Evolutionary conservation across 345 rosid species (phyloP).

Genomic region (Acer saccharum): DNA sequence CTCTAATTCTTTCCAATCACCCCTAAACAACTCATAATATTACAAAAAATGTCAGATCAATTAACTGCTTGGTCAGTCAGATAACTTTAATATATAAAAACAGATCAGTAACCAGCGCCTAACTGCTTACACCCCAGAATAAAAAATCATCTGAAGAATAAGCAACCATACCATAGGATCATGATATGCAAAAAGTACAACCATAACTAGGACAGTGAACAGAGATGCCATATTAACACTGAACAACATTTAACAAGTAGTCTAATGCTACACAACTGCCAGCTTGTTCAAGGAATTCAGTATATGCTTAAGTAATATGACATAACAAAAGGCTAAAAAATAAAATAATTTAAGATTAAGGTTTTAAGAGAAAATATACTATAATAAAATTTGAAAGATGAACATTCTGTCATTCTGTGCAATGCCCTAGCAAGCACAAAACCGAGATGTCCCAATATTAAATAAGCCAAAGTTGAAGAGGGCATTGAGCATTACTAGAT

Average conservation of each 20-base stretch:
- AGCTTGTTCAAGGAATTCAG: not conserved
- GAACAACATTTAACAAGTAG: not conserved
- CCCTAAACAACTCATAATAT: slow-evolving; percentile 46
- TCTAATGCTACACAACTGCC: not conserved
- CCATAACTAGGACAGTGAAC: not conserved
- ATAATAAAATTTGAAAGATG: not conserved
- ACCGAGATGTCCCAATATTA: no score
- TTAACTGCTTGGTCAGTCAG: slow-evolving; percentile 1
- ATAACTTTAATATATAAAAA: not conserved
- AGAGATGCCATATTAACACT: not conserved
- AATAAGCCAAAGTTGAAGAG: no score
- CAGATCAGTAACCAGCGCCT: slow-evolving; percentile 1
- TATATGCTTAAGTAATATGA: not conserved
- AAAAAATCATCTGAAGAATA: not conserved
- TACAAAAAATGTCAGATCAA: slow-evolving; percentile 17
- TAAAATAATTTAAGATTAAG: not conserved
- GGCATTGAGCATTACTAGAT: not conserved
- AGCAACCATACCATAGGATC: not conserved
- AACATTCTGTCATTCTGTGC: not conserved
- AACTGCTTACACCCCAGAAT: not conserved
- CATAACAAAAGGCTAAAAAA: not conserved
- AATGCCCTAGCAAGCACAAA: no score
- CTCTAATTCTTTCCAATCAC: slow-evolving; percentile 82
- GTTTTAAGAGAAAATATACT: not conserved
- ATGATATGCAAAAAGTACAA: not conserved